Evolutionary conservation across 495 filamentous ascomycete species (phyloP).

Genomic region (Glutinoglossum americanum): DNA sequence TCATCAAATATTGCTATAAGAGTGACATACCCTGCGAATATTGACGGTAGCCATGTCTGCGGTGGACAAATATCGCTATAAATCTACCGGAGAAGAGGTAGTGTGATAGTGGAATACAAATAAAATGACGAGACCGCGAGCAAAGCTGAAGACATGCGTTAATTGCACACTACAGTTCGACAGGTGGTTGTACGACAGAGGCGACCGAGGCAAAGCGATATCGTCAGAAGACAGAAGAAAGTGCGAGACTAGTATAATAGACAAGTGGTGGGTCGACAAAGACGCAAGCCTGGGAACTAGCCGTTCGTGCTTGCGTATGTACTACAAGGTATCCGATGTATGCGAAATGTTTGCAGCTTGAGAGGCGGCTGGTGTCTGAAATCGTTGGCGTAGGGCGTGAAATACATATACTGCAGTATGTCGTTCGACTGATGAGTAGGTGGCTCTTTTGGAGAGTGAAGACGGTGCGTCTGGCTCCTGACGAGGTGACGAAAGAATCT

Average conservation of each 20-base stretch:
- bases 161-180: neutral
- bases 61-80: conserved; percentile 15
- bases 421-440: neutral
- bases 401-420: conserved; percentile 56
- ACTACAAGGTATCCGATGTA: conserved; percentile 73
- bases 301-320: conserved; percentile 66
- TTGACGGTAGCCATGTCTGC: conserved; percentile 79
- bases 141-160: conserved; percentile 2
- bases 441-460: neutral
- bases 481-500: neutral
- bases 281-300: conserved; percentile 26
- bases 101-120: neutral
- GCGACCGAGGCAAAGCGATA: neutral
- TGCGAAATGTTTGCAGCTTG: conserved; percentile 87
- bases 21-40: conserved; percentile 47
- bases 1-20: neutral
- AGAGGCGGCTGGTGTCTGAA: conserved; percentile 68
- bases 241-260: neutral
- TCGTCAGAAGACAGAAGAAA: neutral
- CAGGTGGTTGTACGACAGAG: neutral
- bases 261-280: neutral
- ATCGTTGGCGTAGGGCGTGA: conserved; percentile 45
- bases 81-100: neutral
- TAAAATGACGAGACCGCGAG: neutral
- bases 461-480: neutral